Evolutionary conservation across 2,329 filamentous ascomycete species (phyloP).

Genomic region (Geosmithia flava): DNA sequence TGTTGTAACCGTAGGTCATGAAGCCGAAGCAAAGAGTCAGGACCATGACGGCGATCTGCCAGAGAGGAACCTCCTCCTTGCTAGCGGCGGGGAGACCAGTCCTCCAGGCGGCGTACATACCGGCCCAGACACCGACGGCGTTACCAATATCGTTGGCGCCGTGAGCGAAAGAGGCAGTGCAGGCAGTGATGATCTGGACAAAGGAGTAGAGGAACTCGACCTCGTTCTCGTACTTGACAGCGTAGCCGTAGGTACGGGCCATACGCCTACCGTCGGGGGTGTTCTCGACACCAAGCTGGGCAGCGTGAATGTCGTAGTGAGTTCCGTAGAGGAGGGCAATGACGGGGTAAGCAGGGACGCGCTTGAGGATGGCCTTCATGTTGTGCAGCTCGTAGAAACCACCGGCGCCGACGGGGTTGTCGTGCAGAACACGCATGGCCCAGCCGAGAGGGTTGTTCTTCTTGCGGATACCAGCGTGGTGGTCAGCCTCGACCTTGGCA

Average conservation of each 20-base stretch:
- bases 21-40: conserved; percentile 53
- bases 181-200: conserved; percentile 33
- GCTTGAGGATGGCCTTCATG: conserved; percentile 35
- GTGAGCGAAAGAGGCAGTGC: conserved; percentile 37
- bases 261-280: conserved; percentile 49
- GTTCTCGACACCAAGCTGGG: conserved; percentile 36
- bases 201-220: conserved; percentile 36
- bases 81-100: conserved; percentile 24
- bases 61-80: conserved; percentile 57
- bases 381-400: conserved; percentile 56
- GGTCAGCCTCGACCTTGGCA: conserved; percentile 1
- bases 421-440: conserved; percentile 60
- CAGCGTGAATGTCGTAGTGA: conserved; percentile 8
- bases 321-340: conserved; percentile 23
- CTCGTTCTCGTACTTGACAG: conserved; percentile 38
- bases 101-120: conserved; percentile 17
- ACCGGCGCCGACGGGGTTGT: conserved; percentile 5
- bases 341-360: conserved; percentile 41
- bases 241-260: conserved; percentile 32
- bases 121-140: conserved; percentile 23
- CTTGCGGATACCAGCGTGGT: conserved; percentile 45
- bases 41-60: conserved; percentile 63
- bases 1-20: conserved; percentile 69
- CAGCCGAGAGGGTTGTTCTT: conserved; percentile 54
- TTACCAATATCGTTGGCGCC: conserved; percentile 28